Conservation (phyloP, 192 early-diverging fungal species). For the Podila clonocystis region DNA sequence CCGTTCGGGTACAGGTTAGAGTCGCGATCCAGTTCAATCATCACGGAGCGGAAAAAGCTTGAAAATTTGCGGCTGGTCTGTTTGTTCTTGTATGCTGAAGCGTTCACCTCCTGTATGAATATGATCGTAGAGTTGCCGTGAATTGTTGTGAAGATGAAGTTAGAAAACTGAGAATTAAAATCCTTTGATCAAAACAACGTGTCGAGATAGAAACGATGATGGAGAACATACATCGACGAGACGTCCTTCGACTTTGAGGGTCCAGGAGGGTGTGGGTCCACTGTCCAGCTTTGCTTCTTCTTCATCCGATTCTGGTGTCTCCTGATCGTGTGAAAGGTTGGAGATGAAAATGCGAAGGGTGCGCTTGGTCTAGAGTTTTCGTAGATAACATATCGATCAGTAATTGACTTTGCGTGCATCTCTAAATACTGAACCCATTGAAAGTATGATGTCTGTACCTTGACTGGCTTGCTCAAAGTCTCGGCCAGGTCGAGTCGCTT, state of each 20-base stretch:
- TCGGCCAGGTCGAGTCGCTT: conserved; percentile 93
- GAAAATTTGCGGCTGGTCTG: conserved; percentile 84
- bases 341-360: conserved; percentile 92
- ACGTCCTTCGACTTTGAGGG: conserved; percentile 88
- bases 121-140: neutral
- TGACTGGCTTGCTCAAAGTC: conserved; percentile 78
- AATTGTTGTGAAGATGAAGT: neutral
- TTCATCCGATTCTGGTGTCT: conserved; percentile 55
- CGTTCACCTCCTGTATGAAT: conserved; percentile 21
- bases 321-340: conserved; percentile 86
- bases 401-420: no score
- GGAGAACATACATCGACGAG: conserved; percentile 75
- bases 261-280: conserved; percentile 84
- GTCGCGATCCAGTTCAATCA: conserved; percentile 88
- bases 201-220: neutral
- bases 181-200: neutral
- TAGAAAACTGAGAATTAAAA: neutral
- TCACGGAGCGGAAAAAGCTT: conserved; percentile 82
- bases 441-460: conserved; percentile 50
- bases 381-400: no score
- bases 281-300: conserved; percentile 57
- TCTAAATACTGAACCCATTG: no score
- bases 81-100: conserved; percentile 67
- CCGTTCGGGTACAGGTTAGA: conserved; percentile 80
- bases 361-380: conserved; percentile 66